These are phyloP conservation scores for Penicillium parvum DNA, from an alignment of 495 filamentous ascomycete species.

Conservation along the genomic window DNA sequence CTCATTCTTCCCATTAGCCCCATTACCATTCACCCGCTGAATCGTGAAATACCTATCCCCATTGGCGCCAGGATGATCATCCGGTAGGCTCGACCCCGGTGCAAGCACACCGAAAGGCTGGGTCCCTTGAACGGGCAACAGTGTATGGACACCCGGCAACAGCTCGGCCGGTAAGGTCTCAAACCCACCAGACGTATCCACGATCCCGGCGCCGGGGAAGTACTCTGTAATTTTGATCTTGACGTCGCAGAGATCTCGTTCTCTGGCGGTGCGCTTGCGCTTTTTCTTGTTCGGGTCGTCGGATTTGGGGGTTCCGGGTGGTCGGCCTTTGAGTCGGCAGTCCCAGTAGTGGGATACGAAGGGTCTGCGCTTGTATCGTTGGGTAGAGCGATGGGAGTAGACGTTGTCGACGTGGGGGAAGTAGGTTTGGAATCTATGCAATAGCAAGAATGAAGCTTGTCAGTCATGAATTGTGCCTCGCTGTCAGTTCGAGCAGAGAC, in stretches of 20 bases:
- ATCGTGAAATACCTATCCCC: slow-evolving; percentile 65
- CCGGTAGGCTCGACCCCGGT: slow-evolving; percentile 30
- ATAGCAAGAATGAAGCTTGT: not conserved
- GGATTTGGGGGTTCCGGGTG: slow-evolving; percentile 78
- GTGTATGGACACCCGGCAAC: slow-evolving; percentile 24
- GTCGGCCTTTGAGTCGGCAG: slow-evolving; percentile 81
- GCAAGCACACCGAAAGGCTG: slow-evolving; percentile 43
- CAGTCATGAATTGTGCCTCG: not conserved
- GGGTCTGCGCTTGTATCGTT: slow-evolving; percentile 78
- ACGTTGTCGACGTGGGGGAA: slow-evolving; percentile 91
- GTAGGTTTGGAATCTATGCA: slow-evolving; percentile 76
- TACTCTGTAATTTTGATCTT: slow-evolving; percentile 92
- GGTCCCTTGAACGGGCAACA: slow-evolving; percentile 19
- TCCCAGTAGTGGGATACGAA: slow-evolving; percentile 89
- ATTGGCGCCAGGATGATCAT: slow-evolving; percentile 40
- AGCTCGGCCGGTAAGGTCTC: slow-evolving; percentile 23
- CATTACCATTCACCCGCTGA: slow-evolving; percentile 74
- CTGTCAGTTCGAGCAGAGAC: not conserved
- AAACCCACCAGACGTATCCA: slow-evolving; percentile 12
- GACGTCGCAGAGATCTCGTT: slow-evolving; percentile 80
- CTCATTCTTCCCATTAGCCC: slow-evolving; percentile 66
- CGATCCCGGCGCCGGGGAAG: slow-evolving; percentile 50
- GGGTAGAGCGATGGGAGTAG: slow-evolving; percentile 85
- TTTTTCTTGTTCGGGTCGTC: slow-evolving; percentile 87
- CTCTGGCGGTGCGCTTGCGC: slow-evolving; percentile 71